These are phyloP conservation scores for Microdochium trichocladiopsis DNA, from an alignment of 2,329 filamentous ascomycete species.

Conservation along the genomic window DNA sequence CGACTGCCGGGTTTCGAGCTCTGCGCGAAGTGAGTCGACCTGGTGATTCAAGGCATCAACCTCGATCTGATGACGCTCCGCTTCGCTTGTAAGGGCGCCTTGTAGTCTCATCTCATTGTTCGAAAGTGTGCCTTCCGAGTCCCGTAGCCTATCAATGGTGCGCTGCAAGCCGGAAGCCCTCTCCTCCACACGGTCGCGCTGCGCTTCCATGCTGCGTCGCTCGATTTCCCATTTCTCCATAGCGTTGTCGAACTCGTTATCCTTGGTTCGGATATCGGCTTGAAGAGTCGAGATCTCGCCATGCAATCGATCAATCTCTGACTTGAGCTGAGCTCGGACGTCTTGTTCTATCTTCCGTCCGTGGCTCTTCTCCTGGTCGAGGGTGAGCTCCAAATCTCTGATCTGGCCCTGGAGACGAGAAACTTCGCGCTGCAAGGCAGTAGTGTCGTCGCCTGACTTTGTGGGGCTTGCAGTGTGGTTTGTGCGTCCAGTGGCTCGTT, in stretches of 20 bases:
- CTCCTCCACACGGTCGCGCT: slow-evolving; percentile 61
- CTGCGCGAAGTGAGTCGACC: slow-evolving; percentile 65
- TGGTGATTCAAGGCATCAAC: slow-evolving; percentile 65
- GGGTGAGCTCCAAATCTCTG: background rate
- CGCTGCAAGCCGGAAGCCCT: slow-evolving; percentile 60
- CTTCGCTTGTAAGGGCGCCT: slow-evolving; percentile 62
- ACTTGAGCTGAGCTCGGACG: slow-evolving; percentile 28
- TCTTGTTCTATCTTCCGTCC: slow-evolving; percentile 1
- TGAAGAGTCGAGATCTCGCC: slow-evolving; percentile 56
- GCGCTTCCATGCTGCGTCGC: slow-evolving; percentile 56
- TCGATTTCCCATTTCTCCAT: slow-evolving; percentile 67
- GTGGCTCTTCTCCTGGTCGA: slow-evolving; percentile 1
- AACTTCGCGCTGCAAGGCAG: background rate
- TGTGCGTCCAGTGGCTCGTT: background rate
- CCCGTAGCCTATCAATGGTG: slow-evolving; percentile 63
- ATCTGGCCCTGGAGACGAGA: slow-evolving; percentile 13
- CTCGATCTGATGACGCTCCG: slow-evolving; percentile 64
- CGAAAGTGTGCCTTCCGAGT: slow-evolving; percentile 60
- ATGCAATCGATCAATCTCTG: slow-evolving; percentile 42
- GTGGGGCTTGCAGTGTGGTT: background rate
- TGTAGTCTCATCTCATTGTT: slow-evolving; percentile 62
- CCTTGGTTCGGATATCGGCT: slow-evolving; percentile 60
- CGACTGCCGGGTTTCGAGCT: slow-evolving; percentile 60
- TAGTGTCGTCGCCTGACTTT: background rate
- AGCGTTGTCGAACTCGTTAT: slow-evolving; percentile 63